Evolutionary conservation across 768 basidiomycete species (phyloP), one percentile per base, ranked within the genome.

Genomic region (Hypsizygus marmoreus): DNA sequence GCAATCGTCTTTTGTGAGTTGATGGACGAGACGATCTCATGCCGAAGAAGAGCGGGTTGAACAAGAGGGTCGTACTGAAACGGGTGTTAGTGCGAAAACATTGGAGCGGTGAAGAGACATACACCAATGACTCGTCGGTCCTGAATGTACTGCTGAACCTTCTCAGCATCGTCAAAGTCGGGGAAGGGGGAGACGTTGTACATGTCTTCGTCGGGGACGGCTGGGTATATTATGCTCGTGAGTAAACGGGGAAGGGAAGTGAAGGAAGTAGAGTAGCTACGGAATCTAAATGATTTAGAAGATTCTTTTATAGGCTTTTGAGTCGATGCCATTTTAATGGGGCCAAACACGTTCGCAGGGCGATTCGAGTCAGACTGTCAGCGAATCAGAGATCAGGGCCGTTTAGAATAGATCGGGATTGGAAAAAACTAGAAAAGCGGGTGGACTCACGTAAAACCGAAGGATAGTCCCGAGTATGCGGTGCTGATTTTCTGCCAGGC

Each of bases 11-110:
- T 77, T 54, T 82, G 80, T 0, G 92, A 87, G 7, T 67, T 66
- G 10, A 74, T 56, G 13, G 85, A 72, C 3, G 90, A 83, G 1
- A 79, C 78, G 42, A 97, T 79, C 56, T 98, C 95, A 51, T 94
- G 87, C 48, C 88, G 78, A 43, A 99, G 84, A 40, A 98, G 74
- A 1, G 90, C 89, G 5, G 95, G 95, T 58, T 95, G 91, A 49
- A 97, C 84, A 32, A 97, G 81, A n/a, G 95, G 95, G 56, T 97
- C 95, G 64, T 97, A 95, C 91, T 94, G 53, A 13, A 11, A 9
- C 7, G 45, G 19, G 19, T 19, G 56, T 60, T 41, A 60, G 63
- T 39, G 26, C 33, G 19, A 16, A 46, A 42, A 16, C 23, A 7
- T 31, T 17, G 33, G 14, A 28, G 23, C 30, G 29, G 36, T 28